Evolutionary conservation across 768 basidiomycete species (phyloP).

Genomic region (Hygrocybe punicea): DNA sequence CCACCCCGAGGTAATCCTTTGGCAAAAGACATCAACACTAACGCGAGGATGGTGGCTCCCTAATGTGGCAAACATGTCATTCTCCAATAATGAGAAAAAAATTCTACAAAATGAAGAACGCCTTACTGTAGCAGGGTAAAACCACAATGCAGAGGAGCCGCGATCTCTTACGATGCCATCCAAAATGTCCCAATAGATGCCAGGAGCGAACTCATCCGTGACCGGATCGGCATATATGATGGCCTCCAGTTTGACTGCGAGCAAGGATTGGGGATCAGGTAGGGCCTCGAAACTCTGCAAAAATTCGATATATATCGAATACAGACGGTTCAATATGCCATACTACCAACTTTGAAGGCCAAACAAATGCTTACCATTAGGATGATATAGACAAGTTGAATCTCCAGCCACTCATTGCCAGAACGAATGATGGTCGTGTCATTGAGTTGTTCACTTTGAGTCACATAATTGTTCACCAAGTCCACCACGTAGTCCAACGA

Average conservation of each 20-base stretch:
- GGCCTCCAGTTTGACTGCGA: background rate
- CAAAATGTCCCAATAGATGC: background rate
- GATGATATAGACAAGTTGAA: background rate
- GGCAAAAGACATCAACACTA: background rate
- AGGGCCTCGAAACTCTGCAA: background rate
- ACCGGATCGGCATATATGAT: background rate
- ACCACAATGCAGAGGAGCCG: background rate
- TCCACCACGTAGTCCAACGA: background rate
- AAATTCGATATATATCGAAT: too few relatives aligned
- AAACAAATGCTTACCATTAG: background rate
- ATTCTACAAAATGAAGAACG: background rate
- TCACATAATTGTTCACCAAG: background rate
- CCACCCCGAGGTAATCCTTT: conserved; percentile 1
- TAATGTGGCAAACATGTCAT: background rate
- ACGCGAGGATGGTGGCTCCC: background rate
- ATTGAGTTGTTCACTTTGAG: background rate
- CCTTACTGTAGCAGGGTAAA: background rate
- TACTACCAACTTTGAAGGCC: too few relatives aligned
- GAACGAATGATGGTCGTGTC: background rate
- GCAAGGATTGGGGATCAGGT: background rate
- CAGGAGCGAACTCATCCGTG: background rate
- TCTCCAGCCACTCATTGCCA: background rate
- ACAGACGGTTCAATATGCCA: too few relatives aligned
- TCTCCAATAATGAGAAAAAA: background rate
- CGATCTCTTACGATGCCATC: background rate